Evolutionary conservation across 306 rosid genomes (phyloP).

Genomic region (Sicyos baderoa): DNA sequence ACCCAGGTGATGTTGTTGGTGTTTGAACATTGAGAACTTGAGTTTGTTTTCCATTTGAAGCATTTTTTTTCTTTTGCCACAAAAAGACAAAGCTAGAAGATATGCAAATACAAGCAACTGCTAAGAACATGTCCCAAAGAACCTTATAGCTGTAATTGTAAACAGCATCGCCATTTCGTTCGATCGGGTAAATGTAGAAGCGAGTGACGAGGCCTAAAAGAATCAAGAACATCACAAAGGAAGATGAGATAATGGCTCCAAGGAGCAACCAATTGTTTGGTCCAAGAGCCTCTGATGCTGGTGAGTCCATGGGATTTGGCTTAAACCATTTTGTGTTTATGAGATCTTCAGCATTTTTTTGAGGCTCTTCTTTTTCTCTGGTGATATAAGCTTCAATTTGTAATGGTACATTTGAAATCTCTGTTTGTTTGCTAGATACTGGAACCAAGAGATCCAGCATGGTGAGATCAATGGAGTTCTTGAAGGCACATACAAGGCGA

Average conservation of each 20-base stretch:
- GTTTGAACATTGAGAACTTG: constrained; percentile 19
- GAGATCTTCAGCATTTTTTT: constrained; percentile 15
- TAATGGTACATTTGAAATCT: constrained; percentile 22
- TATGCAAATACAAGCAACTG: constrained; percentile 28
- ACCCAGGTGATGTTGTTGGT: constrained; percentile 23
- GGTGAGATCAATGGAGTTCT: constrained; percentile 35
- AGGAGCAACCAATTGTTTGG: constrained; percentile 38
- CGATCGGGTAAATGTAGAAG: constrained; percentile 33
- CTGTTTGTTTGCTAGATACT: constrained; percentile 14
- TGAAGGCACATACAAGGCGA: constrained; percentile 39
- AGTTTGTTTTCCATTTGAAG: constrained; percentile 18
- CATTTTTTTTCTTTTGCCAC: constrained; percentile 31
- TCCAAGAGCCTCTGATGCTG: constrained; percentile 28
- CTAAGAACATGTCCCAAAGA: constrained; percentile 41
- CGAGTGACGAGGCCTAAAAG: constrained; percentile 32
- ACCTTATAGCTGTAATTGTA: constrained; percentile 30
- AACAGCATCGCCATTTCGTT: background rate
- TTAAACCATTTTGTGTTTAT: constrained; percentile 29
- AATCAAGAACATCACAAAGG: constrained; percentile 33
- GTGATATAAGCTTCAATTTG: constrained; percentile 42
- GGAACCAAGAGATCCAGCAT: constrained; percentile 43
- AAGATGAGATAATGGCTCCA: constrained; percentile 32
- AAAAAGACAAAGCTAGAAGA: constrained; percentile 28
- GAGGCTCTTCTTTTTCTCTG: constrained; percentile 28
- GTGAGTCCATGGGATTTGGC: constrained; percentile 30